Evolutionary conservation across 306 rosid species (phyloP).

Genomic region (Cicer bijugum): DNA sequence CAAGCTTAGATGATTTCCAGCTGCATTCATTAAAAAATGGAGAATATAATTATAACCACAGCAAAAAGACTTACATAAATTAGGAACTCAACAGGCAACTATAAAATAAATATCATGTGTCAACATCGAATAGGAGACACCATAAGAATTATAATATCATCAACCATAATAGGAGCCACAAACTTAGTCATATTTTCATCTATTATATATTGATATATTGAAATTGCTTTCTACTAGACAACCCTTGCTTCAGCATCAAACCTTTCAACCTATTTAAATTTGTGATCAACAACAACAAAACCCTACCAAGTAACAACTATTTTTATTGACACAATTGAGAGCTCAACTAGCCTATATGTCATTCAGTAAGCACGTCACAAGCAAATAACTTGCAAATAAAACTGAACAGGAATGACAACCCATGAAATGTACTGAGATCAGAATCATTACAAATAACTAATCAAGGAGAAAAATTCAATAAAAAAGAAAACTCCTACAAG

Average conservation of each 20-base stretch:
- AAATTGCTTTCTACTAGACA: slow-evolving; percentile 10
- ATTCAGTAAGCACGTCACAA: neutral
- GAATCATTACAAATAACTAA: slow-evolving; percentile 16
- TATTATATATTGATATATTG: neutral
- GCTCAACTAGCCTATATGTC: neutral
- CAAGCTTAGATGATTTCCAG: slow-evolving; percentile 65
- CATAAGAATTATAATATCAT: neutral
- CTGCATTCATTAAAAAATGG: slow-evolving; percentile 42
- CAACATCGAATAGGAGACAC: slow-evolving; percentile 6
- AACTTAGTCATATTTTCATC: neutral
- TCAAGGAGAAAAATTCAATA: neutral
- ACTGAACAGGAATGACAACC: neutral
- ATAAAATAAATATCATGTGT: neutral
- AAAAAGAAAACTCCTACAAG: neutral
- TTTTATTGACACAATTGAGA: neutral
- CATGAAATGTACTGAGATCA: slow-evolving; percentile 5
- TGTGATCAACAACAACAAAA: neutral
- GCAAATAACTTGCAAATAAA: neutral
- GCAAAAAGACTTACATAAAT: neutral
- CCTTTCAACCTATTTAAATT: slow-evolving; percentile 3
- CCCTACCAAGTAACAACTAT: slow-evolving; percentile 4
- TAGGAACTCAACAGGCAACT: neutral
- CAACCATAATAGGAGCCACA: neutral
- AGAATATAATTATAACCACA: neutral
- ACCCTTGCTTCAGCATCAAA: slow-evolving; percentile 9